Percentiles rank a stretch among this genome's conserved stretches.
phyloP scores from a whole-genome alignment of 2,329 filamentous ascomycete genomes.

The Colletotrichum musae region DNA sequence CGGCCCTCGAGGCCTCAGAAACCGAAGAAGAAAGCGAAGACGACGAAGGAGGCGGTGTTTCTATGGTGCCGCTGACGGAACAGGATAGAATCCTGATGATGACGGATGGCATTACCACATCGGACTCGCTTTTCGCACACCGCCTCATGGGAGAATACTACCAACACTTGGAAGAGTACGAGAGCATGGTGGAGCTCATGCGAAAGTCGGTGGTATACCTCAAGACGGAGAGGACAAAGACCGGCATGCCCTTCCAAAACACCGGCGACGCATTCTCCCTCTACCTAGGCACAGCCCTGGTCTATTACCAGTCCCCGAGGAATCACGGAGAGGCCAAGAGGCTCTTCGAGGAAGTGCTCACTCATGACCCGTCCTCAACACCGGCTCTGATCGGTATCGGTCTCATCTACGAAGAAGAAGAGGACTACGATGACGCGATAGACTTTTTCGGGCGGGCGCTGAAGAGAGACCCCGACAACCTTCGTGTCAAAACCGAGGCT shows the following conservation, averaged over 20 bases:
- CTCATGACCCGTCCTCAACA: conserved; percentile 82
- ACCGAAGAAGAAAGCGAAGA: conserved; percentile 70
- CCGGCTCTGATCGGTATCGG: conserved; percentile 90
- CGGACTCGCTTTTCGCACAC: conserved; percentile 84
- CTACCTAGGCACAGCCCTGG: conserved; percentile 87
- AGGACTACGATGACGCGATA: conserved; percentile 87
- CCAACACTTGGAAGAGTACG: conserved; percentile 86
- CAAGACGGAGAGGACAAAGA: conserved; percentile 72
- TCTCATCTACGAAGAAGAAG: conserved; percentile 92
- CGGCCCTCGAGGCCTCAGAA: conserved; percentile 45
- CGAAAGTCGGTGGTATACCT: conserved; percentile 79
- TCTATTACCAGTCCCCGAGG: conserved; percentile 90
- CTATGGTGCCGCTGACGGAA: conserved; percentile 73
- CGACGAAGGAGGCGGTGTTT: conserved; percentile 69
- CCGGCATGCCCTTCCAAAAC: conserved; percentile 78
- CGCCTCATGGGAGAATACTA: conserved; percentile 89
- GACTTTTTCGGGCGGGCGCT: conserved; percentile 85
- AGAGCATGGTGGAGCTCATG: conserved; percentile 84
- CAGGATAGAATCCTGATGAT: conserved; percentile 88
- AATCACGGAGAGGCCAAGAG: conserved; percentile 89
- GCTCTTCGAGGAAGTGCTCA: conserved; percentile 87
- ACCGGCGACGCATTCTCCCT: conserved; percentile 82
- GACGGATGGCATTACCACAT: conserved; percentile 77
- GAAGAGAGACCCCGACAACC: conserved; percentile 78
- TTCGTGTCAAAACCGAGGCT: conserved; percentile 86